Percentiles rank a stretch among this genome's conserved stretches.
Evolutionary conservation across 2,329 filamentous ascomycete species (phyloP).

Genomic region (Sarocladiaceae sp.): DNA sequence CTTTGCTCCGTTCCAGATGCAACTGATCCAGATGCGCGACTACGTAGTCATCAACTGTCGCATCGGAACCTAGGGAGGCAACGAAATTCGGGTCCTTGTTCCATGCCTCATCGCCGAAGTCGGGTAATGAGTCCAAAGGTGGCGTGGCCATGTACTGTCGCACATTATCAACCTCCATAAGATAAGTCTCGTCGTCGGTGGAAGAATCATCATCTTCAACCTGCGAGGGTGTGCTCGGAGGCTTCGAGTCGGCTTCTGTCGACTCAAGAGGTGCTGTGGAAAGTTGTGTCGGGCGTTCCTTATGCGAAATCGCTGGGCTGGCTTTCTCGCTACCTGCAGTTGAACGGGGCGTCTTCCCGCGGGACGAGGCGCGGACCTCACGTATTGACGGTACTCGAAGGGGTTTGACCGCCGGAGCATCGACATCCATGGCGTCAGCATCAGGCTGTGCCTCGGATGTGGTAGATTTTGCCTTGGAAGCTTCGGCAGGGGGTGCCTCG

Average conservation of each 20-base stretch:
- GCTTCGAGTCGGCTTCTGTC: constrained; percentile 26
- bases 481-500: neutral
- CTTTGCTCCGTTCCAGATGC: constrained; percentile 27
- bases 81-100: constrained; percentile 42
- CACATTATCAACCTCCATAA: constrained; percentile 39
- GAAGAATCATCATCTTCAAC: constrained; percentile 45
- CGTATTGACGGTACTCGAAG: neutral
- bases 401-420: neutral
- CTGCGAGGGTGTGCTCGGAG: constrained; percentile 44
- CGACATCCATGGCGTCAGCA: neutral
- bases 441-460: neutral
- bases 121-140: constrained; percentile 49
- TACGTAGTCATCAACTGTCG: constrained; percentile 41
- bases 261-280: constrained; percentile 20
- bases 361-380: neutral
- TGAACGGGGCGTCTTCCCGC: constrained; percentile 6
- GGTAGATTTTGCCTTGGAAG: neutral
- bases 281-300: neutral
- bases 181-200: constrained; percentile 34
- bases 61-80: constrained; percentile 34
- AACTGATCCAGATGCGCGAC: constrained; percentile 39
- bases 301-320: neutral
- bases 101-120: constrained; percentile 43
- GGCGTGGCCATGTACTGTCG: constrained; percentile 51
- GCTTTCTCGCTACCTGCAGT: neutral